Percentiles rank a stretch among this genome's conserved stretches.
Conservation (phyloP, 169 alveolate genomes). For the Cystoisospora suis region DNA sequence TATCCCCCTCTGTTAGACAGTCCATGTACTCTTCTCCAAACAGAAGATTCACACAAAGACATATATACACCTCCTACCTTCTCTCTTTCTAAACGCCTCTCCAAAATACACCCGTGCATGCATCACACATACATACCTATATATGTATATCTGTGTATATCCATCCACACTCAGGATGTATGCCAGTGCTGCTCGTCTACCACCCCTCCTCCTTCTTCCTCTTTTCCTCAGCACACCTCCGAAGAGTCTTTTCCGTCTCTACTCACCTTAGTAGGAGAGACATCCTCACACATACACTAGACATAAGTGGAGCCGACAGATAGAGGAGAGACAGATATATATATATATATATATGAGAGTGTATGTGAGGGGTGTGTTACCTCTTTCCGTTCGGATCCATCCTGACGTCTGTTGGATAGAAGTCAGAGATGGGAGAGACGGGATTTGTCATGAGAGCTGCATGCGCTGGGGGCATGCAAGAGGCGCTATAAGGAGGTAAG, state of each 20-base stretch:
- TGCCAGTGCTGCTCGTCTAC: no score
- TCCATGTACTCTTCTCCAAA: no score
- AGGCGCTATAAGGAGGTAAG: conserved; percentile 92
- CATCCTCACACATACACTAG: not conserved
- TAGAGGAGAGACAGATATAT: no score
- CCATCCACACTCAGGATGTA: not conserved
- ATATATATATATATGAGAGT: no score
- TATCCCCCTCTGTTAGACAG: no score
- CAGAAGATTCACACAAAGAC: no score
- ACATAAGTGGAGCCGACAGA: no score
- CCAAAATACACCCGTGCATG: not conserved
- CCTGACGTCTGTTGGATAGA: conserved; percentile 84
- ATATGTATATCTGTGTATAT: no score
- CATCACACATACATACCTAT: not conserved
- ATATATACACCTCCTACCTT: no score
- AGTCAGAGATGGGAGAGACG: conserved; percentile 75
- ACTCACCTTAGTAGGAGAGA: not conserved
- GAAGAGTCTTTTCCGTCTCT: not conserved
- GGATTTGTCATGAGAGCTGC: conserved; percentile 66
- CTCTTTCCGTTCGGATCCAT: conserved; percentile 80
- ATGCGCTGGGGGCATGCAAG: conserved; percentile 48
- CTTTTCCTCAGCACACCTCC: no score
- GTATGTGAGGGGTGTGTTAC: conserved; percentile 24
- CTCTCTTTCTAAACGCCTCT: no score
- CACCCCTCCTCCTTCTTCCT: no score